These are phyloP conservation scores for Aspergillus chevalieri DNA, from an alignment of 2,329 filamentous ascomycete genomes.

Conservation along the genomic window DNA sequence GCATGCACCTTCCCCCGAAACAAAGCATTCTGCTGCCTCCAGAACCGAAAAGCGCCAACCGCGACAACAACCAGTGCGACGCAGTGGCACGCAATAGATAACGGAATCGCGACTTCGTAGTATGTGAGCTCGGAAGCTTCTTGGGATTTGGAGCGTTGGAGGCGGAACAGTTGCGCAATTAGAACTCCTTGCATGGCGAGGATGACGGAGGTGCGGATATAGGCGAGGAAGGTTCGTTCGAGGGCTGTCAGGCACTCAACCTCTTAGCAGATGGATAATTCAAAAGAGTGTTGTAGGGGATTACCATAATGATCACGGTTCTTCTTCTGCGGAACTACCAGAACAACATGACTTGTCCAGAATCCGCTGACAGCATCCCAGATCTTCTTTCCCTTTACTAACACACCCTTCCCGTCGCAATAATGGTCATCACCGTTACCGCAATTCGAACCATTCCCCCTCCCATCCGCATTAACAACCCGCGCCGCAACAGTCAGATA, in stretches of 20 bases:
- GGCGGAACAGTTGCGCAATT: constrained; percentile 61
- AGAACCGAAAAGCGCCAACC: constrained; percentile 55
- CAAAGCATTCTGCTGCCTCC: constrained; percentile 56
- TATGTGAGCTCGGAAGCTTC: constrained; percentile 51
- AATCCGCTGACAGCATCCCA: constrained; percentile 64
- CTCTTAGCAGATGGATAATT: no score
- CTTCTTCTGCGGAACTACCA: constrained; percentile 34
- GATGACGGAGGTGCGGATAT: constrained; percentile 64
- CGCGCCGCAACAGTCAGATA: constrained; percentile 12
- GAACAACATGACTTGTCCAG: constrained; percentile 61
- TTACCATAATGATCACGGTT: constrained; percentile 40
- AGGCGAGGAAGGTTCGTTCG: constrained; percentile 68
- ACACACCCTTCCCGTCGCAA: constrained; percentile 3
- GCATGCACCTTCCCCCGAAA: constrained; percentile 51
- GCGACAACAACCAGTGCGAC: constrained; percentile 48
- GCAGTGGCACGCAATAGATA: constrained; percentile 44
- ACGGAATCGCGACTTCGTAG: constrained; percentile 54
- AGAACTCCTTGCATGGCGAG: constrained; percentile 61
- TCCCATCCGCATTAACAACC: constrained; percentile 1
- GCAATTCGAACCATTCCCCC: no score
- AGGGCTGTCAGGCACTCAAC: constrained; percentile 47
- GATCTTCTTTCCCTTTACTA: constrained; percentile 40
- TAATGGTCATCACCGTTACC: no score
- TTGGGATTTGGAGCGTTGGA: constrained; percentile 34
- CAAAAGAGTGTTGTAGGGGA: not conserved